Evolutionary conservation across 2,329 filamentous ascomycete species (phyloP).

Genomic region (Teratosphaeria nubilosa): DNA sequence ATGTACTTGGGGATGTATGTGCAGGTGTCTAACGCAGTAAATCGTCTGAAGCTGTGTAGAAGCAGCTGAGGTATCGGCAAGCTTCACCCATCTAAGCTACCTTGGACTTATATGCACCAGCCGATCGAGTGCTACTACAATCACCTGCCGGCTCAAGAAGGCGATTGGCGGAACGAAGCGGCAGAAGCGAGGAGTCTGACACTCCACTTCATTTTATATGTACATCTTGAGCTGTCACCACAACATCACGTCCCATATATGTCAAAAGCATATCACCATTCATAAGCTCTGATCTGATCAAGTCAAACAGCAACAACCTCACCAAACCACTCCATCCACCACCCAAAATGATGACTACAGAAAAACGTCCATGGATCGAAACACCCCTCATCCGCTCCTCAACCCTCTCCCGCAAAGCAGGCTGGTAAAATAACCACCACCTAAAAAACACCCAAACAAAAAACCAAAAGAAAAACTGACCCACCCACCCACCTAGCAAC

Average conservation of each 20-base stretch:
- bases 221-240: too few species aligned
- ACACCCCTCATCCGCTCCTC: conserved; percentile 61
- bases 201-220: too few species aligned
- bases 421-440: conserved; percentile 47
- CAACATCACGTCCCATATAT: too few species aligned
- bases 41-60: too few species aligned
- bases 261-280: too few species aligned
- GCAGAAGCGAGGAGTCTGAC: not conserved
- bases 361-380: conserved; percentile 51
- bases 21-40: too few species aligned
- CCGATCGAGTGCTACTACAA: too few species aligned
- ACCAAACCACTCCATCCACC: too few species aligned
- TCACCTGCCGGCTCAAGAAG: not conserved
- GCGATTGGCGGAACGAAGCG: not conserved
- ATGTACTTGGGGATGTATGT: too few species aligned
- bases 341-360: not conserved
- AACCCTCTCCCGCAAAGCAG: conserved; percentile 57
- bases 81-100: too few species aligned
- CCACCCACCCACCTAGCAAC: conserved; percentile 42
- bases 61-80: too few species aligned
- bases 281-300: not conserved
- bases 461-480: too few species aligned
- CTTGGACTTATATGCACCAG: not conserved
- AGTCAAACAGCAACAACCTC: not conserved
- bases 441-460: not conserved